Evolutionary conservation across 768 basidiomycete genomes (phyloP).

Genomic region (Trametes elegans): DNA sequence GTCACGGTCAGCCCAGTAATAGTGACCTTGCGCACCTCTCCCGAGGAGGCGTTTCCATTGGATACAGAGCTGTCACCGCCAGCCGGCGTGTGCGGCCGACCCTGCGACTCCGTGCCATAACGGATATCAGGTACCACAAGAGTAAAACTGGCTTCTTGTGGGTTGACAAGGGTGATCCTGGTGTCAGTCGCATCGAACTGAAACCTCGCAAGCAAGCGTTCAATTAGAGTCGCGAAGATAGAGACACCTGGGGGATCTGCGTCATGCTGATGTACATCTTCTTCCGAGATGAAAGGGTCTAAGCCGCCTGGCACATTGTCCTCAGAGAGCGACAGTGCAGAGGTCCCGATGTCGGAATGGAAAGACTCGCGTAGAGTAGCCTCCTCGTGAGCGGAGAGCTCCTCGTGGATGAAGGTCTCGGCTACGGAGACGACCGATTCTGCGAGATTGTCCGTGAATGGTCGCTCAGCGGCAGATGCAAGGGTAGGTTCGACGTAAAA

Average conservation of each 20-base stretch:
- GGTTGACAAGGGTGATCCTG: slow-evolving; percentile 66
- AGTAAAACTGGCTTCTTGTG: slow-evolving; percentile 59
- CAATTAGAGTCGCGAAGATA: slow-evolving; percentile 76
- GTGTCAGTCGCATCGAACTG: slow-evolving; percentile 72
- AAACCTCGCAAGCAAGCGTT: slow-evolving; percentile 74
- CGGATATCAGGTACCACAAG: slow-evolving; percentile 54
- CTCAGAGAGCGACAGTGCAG: slow-evolving; percentile 21
- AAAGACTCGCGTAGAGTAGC: slow-evolving; percentile 69
- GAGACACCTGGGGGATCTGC: slow-evolving; percentile 73
- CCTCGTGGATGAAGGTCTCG: slow-evolving; percentile 83
- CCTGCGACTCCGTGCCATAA: slow-evolving; percentile 48
- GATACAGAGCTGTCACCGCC: not conserved
- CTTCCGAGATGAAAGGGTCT: slow-evolving; percentile 49
- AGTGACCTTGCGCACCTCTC: slow-evolving; percentile 47
- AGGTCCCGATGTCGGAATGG: slow-evolving; percentile 40
- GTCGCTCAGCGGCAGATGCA: slow-evolving; percentile 16
- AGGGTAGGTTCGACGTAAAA: slow-evolving; percentile 44
- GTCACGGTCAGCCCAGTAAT: slow-evolving; percentile 58
- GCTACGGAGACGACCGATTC: slow-evolving; percentile 84
- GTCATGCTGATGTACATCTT: slow-evolving; percentile 43
- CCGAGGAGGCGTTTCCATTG: not conserved
- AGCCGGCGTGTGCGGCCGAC: not conserved
- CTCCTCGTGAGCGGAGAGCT: slow-evolving; percentile 71
- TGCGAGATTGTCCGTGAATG: slow-evolving; percentile 47
- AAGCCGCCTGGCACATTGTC: slow-evolving; percentile 68